Conservation (phyloP, 2,329 filamentous ascomycete species). For the Colletotrichum cereale region DNA sequence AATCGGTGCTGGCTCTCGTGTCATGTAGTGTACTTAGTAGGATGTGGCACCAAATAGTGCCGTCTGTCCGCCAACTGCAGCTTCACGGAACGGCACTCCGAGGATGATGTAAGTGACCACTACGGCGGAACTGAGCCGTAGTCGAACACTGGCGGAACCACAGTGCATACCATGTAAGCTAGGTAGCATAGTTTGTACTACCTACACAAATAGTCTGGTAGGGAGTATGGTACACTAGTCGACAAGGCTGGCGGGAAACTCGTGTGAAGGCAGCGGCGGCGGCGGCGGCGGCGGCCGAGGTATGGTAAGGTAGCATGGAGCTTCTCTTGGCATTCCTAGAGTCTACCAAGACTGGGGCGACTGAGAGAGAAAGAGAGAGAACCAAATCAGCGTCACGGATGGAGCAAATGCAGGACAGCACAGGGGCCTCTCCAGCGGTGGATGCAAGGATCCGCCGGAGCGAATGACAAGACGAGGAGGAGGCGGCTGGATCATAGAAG, state of each 20-base stretch:
- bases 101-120: neutral
- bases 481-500: conserved; percentile 1
- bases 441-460: neutral
- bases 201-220: too few species aligned
- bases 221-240: neutral
- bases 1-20: neutral
- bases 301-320: neutral
- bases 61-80: neutral
- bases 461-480: neutral
- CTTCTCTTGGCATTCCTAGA: neutral
- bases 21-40: neutral
- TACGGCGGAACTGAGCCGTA: neutral
- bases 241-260: neutral
- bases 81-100: neutral
- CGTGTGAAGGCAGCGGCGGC: too few species aligned
- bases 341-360: neutral
- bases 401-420: neutral
- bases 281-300: too few species aligned
- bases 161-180: neutral
- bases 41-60: neutral
- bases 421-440: neutral
- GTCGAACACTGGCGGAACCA: neutral
- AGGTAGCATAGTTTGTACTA: too few species aligned
- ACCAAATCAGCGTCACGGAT: neutral
- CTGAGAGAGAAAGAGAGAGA: too few species aligned